Conservation (phyloP, 1,284 basidiomycete species). For the Erythrobasidium hasegawianum region DNA sequence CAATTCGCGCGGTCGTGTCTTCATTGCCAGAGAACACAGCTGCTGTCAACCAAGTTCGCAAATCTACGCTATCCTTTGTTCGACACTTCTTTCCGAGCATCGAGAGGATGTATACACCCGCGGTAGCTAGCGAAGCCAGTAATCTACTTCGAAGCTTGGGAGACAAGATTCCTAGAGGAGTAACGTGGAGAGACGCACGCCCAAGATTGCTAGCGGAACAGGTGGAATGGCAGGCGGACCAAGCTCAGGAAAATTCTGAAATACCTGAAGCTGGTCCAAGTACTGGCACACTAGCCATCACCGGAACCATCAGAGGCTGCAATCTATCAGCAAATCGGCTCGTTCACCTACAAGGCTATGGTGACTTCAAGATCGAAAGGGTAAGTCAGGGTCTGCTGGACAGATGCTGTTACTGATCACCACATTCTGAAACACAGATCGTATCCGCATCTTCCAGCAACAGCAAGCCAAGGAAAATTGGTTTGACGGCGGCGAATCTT, state of each 20-base stretch:
- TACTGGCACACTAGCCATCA: constrained; percentile 62
- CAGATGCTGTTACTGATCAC: no score
- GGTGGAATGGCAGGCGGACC: constrained; percentile 45
- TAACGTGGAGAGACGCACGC: constrained; percentile 70
- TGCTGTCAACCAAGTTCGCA: constrained; percentile 52
- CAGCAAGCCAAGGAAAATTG: constrained; percentile 39
- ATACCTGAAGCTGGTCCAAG: constrained; percentile 16
- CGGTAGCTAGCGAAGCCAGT: constrained; percentile 56
- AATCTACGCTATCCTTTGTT: constrained; percentile 85
- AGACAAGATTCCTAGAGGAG: constrained; percentile 45
- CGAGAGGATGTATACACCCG: constrained; percentile 53
- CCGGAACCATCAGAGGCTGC: constrained; percentile 77
- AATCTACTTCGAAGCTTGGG: constrained; percentile 58
- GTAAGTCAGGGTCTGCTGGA: no score
- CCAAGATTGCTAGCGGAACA: constrained; percentile 74
- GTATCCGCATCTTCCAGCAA: constrained; percentile 46
- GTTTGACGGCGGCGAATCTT: constrained; percentile 37
- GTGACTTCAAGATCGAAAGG: constrained; percentile 80
- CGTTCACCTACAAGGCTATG: constrained; percentile 81
- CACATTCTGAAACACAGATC: no score
- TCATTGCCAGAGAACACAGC: constrained; percentile 56
- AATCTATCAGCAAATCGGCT: constrained; percentile 77
- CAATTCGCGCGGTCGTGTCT: constrained; percentile 62
- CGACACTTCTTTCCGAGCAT: constrained; percentile 92
- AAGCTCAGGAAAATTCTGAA: no score